These are phyloP conservation scores for Backusella liffmaniae DNA, from an alignment of 192 early-diverging fungal genomes.

Conservation along the genomic window DNA sequence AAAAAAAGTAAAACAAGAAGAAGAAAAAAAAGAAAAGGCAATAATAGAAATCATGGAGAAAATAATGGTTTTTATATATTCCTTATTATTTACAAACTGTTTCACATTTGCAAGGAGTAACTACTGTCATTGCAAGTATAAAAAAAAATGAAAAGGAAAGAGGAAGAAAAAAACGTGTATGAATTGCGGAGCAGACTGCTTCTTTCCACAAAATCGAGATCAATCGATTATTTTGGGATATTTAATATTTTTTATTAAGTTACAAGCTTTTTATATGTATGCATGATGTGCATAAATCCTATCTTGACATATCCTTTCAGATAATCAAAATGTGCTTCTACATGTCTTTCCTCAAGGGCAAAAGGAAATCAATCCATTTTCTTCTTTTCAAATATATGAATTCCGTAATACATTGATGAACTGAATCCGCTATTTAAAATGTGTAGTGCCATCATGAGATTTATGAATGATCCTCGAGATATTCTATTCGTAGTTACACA, in stretches of 20 bases:
- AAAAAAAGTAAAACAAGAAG: background rate
- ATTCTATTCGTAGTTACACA: background rate
- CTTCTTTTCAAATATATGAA: background rate
- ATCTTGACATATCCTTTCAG: background rate
- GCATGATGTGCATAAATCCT: background rate
- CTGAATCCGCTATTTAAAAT: background rate
- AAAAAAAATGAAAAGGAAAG: background rate
- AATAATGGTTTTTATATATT: background rate
- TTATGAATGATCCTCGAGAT: background rate
- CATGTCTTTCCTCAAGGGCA: background rate
- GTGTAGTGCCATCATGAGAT: background rate
- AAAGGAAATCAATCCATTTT: background rate
- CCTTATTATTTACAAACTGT: background rate
- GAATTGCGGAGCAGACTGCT: slow-evolving; percentile 3
- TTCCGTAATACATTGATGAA: background rate
- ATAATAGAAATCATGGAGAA: background rate
- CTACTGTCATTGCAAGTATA: background rate
- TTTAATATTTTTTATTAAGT: background rate
- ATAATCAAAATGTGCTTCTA: background rate
- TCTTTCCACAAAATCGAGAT: slow-evolving; percentile 4
- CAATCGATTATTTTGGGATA: background rate
- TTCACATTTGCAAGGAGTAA: background rate
- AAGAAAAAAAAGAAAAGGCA: background rate
- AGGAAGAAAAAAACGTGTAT: background rate
- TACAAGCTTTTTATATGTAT: background rate